phyloP scores from a whole-genome alignment of 257 asterid species.

The Rhazya stricta region DNA sequence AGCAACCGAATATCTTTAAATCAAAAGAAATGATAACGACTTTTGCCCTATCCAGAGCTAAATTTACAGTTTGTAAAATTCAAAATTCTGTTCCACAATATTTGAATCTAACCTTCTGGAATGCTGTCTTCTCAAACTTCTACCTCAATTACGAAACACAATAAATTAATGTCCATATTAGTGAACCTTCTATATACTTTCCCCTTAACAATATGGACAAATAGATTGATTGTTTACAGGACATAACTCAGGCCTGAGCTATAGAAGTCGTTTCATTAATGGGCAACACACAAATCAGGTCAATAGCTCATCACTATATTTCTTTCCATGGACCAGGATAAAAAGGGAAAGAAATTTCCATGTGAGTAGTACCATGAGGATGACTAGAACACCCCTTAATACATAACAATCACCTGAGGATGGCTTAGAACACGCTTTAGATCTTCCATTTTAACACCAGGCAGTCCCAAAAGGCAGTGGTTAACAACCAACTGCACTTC shows the following conservation, averaged over 20 bases:
- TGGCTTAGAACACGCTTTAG: conserved; percentile 77
- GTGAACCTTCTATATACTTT: background rate
- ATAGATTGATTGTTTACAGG: background rate
- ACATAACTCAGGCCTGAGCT: background rate
- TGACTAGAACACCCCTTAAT: conserved; percentile 65
- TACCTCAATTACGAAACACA: background rate
- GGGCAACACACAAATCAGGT: background rate
- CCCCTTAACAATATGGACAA: background rate
- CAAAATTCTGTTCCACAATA: background rate
- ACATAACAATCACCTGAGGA: conserved; percentile 63
- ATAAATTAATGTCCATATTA: background rate
- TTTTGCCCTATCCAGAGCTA: background rate
- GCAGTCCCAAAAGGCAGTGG: conserved; percentile 87
- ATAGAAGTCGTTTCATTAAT: background rate
- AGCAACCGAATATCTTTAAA: background rate
- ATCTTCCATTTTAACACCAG: conserved; percentile 75
- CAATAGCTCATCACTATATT: background rate
- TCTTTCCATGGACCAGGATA: background rate
- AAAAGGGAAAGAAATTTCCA: conserved; percentile 1
- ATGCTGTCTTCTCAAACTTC: background rate
- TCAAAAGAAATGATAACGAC: background rate
- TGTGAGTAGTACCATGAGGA: conserved; percentile 43
- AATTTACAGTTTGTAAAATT: background rate
- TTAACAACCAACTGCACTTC: conserved; percentile 74
- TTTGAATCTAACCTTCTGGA: background rate